Conservation (phyloP, 2,329 filamentous ascomycete genomes). For the Triangularia verruculosa region DNA sequence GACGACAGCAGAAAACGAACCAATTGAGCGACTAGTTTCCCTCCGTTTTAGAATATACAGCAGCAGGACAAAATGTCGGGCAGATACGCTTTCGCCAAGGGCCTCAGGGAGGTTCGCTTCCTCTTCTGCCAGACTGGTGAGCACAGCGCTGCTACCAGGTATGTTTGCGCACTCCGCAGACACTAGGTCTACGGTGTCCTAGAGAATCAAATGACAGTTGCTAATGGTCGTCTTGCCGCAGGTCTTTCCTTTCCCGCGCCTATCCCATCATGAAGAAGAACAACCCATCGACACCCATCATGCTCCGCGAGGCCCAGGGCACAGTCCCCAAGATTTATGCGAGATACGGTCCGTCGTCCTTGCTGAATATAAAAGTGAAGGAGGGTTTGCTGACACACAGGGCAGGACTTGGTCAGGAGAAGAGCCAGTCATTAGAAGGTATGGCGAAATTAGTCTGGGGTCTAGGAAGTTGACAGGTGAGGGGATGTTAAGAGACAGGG, state of each 20-base stretch:
- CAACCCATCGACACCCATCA: constrained; percentile 90
- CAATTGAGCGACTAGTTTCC: constrained; percentile 24
- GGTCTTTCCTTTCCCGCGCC: constrained; percentile 82
- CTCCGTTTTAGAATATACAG: constrained; percentile 8
- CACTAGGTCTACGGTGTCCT: neutral
- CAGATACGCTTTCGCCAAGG: constrained; percentile 88
- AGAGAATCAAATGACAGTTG: neutral
- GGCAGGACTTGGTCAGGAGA: constrained; percentile 55
- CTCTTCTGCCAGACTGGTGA: constrained; percentile 94
- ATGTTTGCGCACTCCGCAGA: constrained; percentile 33
- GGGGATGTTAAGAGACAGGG: neutral
- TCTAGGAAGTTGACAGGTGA: neutral
- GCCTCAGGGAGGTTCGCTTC: constrained; percentile 94
- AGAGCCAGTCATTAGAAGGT: constrained; percentile 55
- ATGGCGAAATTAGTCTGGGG: neutral
- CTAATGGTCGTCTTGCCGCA: constrained; percentile 38
- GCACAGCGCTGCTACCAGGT: constrained; percentile 86
- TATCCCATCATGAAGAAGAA: constrained; percentile 99
- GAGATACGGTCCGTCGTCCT: constrained; percentile 70
- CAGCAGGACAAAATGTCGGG: constrained; percentile 67
- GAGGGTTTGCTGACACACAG: neutral
- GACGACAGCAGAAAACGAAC: constrained; percentile 19
- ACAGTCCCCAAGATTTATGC: constrained; percentile 85
- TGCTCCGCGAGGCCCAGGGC: constrained; percentile 87
- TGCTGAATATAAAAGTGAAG: neutral